These are phyloP conservation scores for Backusella westeae DNA, from an alignment of 192 early-diverging fungal genomes.

Conservation along the genomic window DNA sequence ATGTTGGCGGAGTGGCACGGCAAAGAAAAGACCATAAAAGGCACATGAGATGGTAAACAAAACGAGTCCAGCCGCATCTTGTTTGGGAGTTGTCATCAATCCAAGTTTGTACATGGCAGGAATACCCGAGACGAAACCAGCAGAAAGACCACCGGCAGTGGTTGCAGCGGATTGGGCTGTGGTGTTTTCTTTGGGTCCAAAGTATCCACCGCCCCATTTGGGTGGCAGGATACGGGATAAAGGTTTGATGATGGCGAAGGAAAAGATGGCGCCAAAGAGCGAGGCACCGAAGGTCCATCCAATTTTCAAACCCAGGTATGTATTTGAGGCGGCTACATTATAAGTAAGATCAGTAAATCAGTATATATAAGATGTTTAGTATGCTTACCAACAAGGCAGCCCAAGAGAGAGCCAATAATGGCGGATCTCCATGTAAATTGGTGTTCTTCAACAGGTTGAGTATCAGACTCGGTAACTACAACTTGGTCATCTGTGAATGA, in stretches of 20 bases:
- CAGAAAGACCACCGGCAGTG: conserved; percentile 62
- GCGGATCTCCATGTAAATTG: conserved; percentile 50
- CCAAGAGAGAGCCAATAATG: conserved; percentile 61
- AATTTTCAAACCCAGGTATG: conserved; percentile 68
- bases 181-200: conserved; percentile 69
- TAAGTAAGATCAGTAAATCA: background rate
- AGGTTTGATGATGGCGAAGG: conserved; percentile 60
- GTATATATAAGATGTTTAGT: background rate
- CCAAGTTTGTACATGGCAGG: conserved; percentile 70
- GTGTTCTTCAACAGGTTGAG: conserved; percentile 19
- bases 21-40: conserved; percentile 74
- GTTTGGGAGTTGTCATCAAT: conserved; percentile 45
- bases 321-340: conserved; percentile 55
- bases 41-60: conserved; percentile 57
- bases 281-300: conserved; percentile 58
- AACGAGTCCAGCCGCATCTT: conserved; percentile 51
- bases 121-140: conserved; percentile 62
- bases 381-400: conserved; percentile 48
- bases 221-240: conserved; percentile 37
- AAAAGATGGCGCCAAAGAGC: conserved; percentile 55
- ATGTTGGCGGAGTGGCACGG: conserved; percentile 62
- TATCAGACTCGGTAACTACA: background rate
- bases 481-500: conserved; percentile 16
- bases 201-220: conserved; percentile 47
- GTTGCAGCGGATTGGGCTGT: conserved; percentile 70